Evolutionary conservation across 805 yeast species (phyloP).

Genomic region (Candida nonsorbophila): DNA sequence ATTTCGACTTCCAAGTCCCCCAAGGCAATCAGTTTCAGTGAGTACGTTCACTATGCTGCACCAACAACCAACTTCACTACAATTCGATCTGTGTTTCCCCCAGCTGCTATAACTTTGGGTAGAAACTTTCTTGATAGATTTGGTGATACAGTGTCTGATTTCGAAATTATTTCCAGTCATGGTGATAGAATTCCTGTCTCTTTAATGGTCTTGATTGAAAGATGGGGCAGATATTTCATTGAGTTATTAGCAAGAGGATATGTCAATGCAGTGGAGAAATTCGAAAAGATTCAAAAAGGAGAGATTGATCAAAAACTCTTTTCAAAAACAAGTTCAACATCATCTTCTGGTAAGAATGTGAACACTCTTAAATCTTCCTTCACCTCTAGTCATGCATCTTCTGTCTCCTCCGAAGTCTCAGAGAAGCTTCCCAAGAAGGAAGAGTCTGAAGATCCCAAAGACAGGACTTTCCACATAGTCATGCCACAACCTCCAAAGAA

Average conservation of each 20-base stretch:
- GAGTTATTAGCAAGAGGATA: slow-evolving; percentile 58
- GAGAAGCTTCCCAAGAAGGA: neutral
- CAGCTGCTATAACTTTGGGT: slow-evolving; percentile 74
- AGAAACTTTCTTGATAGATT: slow-evolving; percentile 67
- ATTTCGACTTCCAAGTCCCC: slow-evolving; percentile 13
- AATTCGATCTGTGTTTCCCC: slow-evolving; percentile 65
- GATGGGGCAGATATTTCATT: slow-evolving; percentile 77
- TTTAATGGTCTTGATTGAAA: slow-evolving; percentile 51
- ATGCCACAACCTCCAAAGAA: slow-evolving; percentile 16
- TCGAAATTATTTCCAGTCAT: slow-evolving; percentile 65
- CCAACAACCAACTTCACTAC: slow-evolving; percentile 65
- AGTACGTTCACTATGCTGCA: slow-evolving; percentile 70
- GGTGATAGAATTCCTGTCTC: slow-evolving; percentile 68
- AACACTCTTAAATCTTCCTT: slow-evolving; percentile 2
- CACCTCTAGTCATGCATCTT: slow-evolving; percentile 4
- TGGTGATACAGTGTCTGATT: slow-evolving; percentile 60
- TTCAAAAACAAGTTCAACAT: too few species aligned
- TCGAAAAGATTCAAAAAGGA: slow-evolving; percentile 20
- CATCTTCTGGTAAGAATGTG: neutral
- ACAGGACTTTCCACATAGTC: slow-evolving; percentile 12
- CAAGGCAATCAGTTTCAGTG: slow-evolving; percentile 47
- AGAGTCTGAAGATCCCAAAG: slow-evolving; percentile 4
- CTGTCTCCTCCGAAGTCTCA: too few species aligned
- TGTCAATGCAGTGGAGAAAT: slow-evolving; percentile 47
- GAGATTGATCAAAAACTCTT: slow-evolving; percentile 2